A percentile compares a stretch with the other conserved stretches of the same genome.
phyloP scores from a whole-genome alignment of 2,329 filamentous ascomycete species.

The Sporothrix dimorphospora region DNA sequence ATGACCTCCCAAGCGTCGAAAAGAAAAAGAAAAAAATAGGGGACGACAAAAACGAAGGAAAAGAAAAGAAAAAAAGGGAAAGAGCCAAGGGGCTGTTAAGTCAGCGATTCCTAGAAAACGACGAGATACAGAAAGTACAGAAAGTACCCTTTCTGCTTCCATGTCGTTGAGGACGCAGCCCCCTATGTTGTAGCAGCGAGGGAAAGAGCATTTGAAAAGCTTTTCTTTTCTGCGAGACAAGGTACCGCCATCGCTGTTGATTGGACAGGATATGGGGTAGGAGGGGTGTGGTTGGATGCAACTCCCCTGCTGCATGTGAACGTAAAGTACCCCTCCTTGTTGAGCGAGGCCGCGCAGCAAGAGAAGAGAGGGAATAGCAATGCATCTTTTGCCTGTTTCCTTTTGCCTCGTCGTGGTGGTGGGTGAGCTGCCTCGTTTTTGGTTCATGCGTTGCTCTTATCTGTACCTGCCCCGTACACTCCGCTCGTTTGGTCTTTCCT shows the following conservation, averaged over 20 bases:
- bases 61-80: constrained; percentile 10
- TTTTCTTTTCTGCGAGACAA: background rate
- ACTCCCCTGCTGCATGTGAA: constrained; percentile 21
- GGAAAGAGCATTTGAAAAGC: background rate
- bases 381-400: constrained; percentile 13
- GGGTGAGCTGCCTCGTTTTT: constrained; percentile 6
- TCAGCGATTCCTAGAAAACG: background rate
- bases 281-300: constrained; percentile 17
- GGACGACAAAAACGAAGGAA: constrained; percentile 1
- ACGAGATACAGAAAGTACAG: background rate
- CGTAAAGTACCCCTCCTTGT: constrained; percentile 16
- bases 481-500: background rate
- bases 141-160: too few species aligned
- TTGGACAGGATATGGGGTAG: background rate
- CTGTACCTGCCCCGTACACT: background rate
- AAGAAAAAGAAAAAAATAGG: constrained; percentile 10
- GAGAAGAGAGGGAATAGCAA: background rate
- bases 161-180: background rate
- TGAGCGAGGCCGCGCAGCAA: background rate
- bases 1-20: constrained; percentile 24
- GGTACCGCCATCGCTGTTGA: background rate
- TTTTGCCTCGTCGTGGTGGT: constrained; percentile 7
- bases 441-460: background rate
- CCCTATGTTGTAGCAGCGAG: background rate
- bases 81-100: background rate